These are phyloP conservation scores for Malbranchea zuffiana DNA, from an alignment of 2,329 filamentous ascomycete genomes.

Conservation along the genomic window DNA sequence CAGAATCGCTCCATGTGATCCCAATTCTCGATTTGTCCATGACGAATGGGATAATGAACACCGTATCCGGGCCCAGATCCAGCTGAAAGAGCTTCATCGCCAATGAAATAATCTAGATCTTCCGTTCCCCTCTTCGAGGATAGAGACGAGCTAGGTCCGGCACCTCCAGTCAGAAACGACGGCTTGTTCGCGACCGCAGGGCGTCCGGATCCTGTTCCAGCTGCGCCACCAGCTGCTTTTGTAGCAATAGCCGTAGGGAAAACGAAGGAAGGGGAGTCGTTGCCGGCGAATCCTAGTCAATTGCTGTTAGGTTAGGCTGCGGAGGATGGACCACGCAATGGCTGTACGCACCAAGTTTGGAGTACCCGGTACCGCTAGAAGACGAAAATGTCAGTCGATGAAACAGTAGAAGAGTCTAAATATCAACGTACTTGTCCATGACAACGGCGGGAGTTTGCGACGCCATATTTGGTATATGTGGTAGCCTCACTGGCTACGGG, in stretches of 20 bases:
- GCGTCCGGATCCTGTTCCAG: constrained; percentile 70
- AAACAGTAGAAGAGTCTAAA: constrained; percentile 12
- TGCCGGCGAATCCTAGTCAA: constrained; percentile 80
- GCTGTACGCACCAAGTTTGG: constrained; percentile 72
- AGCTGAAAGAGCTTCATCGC: constrained; percentile 84
- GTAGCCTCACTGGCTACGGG: not conserved
- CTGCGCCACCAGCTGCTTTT: constrained; percentile 60
- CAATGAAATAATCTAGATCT: constrained; percentile 97
- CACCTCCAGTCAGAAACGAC: constrained; percentile 83
- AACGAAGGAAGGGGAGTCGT: constrained; percentile 97
- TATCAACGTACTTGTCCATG: constrained; percentile 94
- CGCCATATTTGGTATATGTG: constrained; percentile 55
- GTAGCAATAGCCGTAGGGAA: constrained; percentile 98
- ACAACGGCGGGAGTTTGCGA: constrained; percentile 99
- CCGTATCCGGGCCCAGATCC: constrained; percentile 83
- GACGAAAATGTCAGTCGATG: constrained; percentile 28
- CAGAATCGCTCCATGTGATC: constrained; percentile 99
- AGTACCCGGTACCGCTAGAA: constrained; percentile 92
- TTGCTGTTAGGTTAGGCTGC: constrained; percentile 26
- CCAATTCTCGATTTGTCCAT: constrained; percentile 99
- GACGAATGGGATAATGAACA: constrained; percentile 92
- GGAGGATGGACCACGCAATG: constrained; percentile 10
- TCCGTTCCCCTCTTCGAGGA: constrained; percentile 91
- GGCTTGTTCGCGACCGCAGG: constrained; percentile 90
- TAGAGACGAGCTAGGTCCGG: constrained; percentile 70